Evolutionary conservation across 495 filamentous ascomycete genomes (phyloP), one percentile per base, ranked within the genome.

Genomic region (Podospora appendiculata): DNA sequence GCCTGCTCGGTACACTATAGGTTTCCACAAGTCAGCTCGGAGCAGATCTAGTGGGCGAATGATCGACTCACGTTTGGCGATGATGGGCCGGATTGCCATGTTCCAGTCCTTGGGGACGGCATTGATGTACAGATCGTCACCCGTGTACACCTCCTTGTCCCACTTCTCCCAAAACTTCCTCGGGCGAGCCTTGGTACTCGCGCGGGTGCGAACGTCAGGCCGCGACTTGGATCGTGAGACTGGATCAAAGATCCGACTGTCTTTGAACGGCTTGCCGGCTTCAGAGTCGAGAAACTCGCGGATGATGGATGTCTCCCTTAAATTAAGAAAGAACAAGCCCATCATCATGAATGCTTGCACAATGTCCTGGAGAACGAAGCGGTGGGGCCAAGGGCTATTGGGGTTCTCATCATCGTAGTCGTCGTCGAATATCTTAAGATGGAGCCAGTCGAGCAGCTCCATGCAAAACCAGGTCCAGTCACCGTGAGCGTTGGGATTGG

Each of bases 1-100:
- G 47, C 73, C 74, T 1, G 65, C 68, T 48, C 68, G 62, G 56
- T 75, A 78, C n/a, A 78, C 70, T 68, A 48, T 1, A 38, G 36
- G 9, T 38, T 38, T 5, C 25, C 44, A 47, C 35, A 35, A 19
- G 25, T 35, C 7, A 32, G 4, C 33, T 16, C 4, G 12, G 4
- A 32, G 5, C 25, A 25, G 25, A 25, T 25, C 25, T 25, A 25
- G 25, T 5, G 25, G 25, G 25, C 5, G 36, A 38, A 38, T 11
- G 9, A 7, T 10, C 36, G 17, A 50, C 62, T 60, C 52, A 63
- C 63, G 41, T 54, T 70, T 68, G 2, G 72, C 66, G 32, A 78
- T 61, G 46, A 70, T 75, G 10, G 71, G 71, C 4, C 72, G 66
- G 32, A 66, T 56, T 6, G 53, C 60, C 7, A 65, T 42, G 51